These are phyloP conservation scores for Coleophoma eucalyptorum DNA, from an alignment of 2,329 filamentous ascomycete genomes.

Conservation along the genomic window DNA sequence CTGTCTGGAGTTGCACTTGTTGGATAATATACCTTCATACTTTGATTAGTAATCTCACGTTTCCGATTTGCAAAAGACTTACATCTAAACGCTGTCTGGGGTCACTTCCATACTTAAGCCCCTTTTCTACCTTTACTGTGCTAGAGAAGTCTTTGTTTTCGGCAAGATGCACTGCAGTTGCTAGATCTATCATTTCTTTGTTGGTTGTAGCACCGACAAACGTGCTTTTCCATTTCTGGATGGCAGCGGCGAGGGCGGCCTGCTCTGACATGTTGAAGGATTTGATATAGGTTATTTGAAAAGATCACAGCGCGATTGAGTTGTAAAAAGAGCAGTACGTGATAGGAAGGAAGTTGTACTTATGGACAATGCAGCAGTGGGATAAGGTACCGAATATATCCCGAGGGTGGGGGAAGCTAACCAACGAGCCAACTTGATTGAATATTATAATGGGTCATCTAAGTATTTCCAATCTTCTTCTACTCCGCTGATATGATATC, in stretches of 20 bases:
- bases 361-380: background rate
- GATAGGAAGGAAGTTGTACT: background rate
- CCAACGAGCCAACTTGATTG: too few species aligned
- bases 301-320: background rate
- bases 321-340: background rate
- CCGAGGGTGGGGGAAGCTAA: slow-evolving; percentile 5
- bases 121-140: background rate
- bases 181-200: background rate
- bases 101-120: slow-evolving; percentile 1
- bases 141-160: background rate
- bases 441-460: too few species aligned
- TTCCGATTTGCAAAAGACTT: background rate
- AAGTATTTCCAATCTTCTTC: too few species aligned
- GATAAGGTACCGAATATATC: background rate
- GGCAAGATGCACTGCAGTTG: background rate
- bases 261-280: background rate
- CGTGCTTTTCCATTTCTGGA: slow-evolving; percentile 1
- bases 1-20: background rate
- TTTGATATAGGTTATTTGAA: background rate
- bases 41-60: background rate
- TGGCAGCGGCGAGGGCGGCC: background rate
- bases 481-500: background rate
- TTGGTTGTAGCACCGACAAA: background rate
- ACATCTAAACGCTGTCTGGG: slow-evolving; percentile 1
- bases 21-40: background rate